A percentile compares a stretch with the other conserved stretches of the same genome.
These are phyloP conservation scores for Beauveria australis DNA, from an alignment of 2,329 filamentous ascomycete species.

Conservation along the genomic window DNA sequence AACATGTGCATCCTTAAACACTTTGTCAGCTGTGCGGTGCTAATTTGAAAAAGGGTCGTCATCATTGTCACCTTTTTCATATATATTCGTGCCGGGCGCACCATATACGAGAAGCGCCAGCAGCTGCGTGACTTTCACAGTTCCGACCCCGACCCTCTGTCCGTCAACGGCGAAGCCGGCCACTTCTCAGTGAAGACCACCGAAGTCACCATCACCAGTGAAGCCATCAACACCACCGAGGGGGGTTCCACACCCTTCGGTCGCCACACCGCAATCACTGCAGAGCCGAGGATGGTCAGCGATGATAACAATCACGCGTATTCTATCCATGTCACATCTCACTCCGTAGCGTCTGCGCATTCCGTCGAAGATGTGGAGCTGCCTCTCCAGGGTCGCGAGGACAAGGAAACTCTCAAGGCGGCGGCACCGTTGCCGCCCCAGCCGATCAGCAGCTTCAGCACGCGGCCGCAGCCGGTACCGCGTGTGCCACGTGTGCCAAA, in stretches of 20 bases:
- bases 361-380: conserved; percentile 17
- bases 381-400: conserved; percentile 20
- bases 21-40: no score
- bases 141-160: conserved; percentile 33
- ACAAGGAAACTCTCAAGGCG: background rate
- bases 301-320: conserved; percentile 22
- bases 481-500: conserved; percentile 12
- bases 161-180: conserved; percentile 31
- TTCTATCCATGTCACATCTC: conserved; percentile 35
- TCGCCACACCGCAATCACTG: conserved; percentile 10
- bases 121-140: conserved; percentile 49
- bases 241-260: conserved; percentile 14
- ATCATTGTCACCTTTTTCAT: conserved; percentile 56
- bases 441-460: conserved; percentile 13
- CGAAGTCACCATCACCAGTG: conserved; percentile 4
- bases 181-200: conserved; percentile 40
- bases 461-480: conserved; percentile 16
- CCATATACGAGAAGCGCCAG: conserved; percentile 59
- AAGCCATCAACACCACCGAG: conserved; percentile 9
- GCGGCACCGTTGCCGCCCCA: conserved; percentile 9
- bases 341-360: background rate
- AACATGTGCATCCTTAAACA: background rate
- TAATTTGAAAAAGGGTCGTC: conserved; percentile 40
- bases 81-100: conserved; percentile 56
- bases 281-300: background rate